A percentile compares a stretch with the other conserved stretches of the same genome.
Conservation (phyloP, 805 yeast species). For the Cyberlindnera saturnus region DNA sequence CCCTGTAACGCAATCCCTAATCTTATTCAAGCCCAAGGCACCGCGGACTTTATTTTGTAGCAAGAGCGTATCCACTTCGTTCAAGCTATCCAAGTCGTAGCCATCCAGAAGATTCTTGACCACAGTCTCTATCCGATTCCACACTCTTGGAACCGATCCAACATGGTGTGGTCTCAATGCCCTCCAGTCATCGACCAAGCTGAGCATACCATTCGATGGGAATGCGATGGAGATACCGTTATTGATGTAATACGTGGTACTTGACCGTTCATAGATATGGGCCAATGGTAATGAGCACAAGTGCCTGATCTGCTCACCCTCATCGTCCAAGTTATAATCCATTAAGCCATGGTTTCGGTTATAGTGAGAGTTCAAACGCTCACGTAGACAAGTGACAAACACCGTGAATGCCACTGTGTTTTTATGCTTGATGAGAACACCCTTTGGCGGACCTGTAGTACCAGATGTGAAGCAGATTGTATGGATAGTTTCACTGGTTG, state of each 20-base stretch:
- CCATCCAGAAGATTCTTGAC: slow-evolving; percentile 23
- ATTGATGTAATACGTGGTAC: slow-evolving; percentile 24
- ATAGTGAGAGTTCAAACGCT: slow-evolving; percentile 25
- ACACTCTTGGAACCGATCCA: slow-evolving; percentile 51
- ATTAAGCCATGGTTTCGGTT: slow-evolving; percentile 35
- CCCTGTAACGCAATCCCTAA: slow-evolving; percentile 33
- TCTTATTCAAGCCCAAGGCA: slow-evolving; percentile 33
- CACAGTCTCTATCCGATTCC: slow-evolving; percentile 44
- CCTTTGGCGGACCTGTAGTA: slow-evolving; percentile 60
- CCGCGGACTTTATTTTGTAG: slow-evolving; percentile 32
- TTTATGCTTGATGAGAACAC: slow-evolving; percentile 44
- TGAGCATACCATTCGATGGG: slow-evolving; percentile 40
- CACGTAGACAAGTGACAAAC: slow-evolving; percentile 19
- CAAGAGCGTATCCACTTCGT: slow-evolving; percentile 25
- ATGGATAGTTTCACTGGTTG: slow-evolving; percentile 34
- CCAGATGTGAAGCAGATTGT: slow-evolving; percentile 61
- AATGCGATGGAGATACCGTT: slow-evolving; percentile 40
- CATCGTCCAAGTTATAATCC: slow-evolving; percentile 2
- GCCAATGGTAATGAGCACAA: slow-evolving; percentile 49
- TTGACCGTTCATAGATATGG: slow-evolving; percentile 51
- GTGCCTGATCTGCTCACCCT: slow-evolving; percentile 24
- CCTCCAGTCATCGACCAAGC: slow-evolving; percentile 45
- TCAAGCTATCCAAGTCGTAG: neutral
- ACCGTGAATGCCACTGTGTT: slow-evolving; percentile 37
- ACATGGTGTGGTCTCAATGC: slow-evolving; percentile 39